Percentiles rank a stretch among this genome's conserved stretches.
These are phyloP conservation scores for Paramecium pentaurelia DNA, from an alignment of 73 alveolate genomes.

Conservation along the genomic window DNA sequence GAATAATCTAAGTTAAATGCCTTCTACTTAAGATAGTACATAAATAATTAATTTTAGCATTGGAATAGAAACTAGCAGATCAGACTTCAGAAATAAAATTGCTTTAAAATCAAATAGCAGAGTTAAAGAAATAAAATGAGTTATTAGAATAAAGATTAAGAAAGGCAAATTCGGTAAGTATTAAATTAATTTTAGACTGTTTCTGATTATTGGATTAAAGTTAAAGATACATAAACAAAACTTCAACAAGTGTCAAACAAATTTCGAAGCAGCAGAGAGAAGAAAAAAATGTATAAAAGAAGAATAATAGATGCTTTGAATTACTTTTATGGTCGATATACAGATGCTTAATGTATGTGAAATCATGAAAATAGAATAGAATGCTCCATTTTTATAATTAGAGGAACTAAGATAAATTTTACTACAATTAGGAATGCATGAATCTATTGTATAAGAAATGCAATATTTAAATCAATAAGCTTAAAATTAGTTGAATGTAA, in stretches of 20 bases:
- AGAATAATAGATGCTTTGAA: conserved; percentile 41
- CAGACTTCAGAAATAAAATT: neutral
- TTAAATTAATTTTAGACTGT: neutral
- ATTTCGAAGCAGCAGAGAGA: neutral
- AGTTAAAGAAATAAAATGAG: conserved; percentile 26
- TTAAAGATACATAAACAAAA: neutral
- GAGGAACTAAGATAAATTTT: conserved; percentile 36
- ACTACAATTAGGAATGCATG: conserved; percentile 44
- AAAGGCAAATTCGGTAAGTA: neutral
- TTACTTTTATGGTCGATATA: conserved; percentile 36
- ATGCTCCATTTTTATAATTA: conserved; percentile 11
- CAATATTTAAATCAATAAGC: conserved; percentile 19
- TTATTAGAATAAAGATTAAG: neutral
- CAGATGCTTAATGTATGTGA: conserved; percentile 27
- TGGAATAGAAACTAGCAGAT: neutral
- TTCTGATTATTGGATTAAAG: conserved; percentile 33
- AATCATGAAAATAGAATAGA: conserved; percentile 14
- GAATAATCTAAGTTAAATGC: conserved; percentile 10
- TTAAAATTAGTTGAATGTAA: neutral
- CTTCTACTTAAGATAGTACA: neutral
- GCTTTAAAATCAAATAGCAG: conserved; percentile 21
- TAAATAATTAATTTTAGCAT: neutral
- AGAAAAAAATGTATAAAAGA: conserved; percentile 36
- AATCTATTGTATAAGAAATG: conserved; percentile 38
- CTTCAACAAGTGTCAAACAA: neutral